Evolutionary conservation across 176 grass and related monocot species (phyloP), one percentile per base, ranked within the genome.

Genomic region (Dendrocalamus sinicus): DNA sequence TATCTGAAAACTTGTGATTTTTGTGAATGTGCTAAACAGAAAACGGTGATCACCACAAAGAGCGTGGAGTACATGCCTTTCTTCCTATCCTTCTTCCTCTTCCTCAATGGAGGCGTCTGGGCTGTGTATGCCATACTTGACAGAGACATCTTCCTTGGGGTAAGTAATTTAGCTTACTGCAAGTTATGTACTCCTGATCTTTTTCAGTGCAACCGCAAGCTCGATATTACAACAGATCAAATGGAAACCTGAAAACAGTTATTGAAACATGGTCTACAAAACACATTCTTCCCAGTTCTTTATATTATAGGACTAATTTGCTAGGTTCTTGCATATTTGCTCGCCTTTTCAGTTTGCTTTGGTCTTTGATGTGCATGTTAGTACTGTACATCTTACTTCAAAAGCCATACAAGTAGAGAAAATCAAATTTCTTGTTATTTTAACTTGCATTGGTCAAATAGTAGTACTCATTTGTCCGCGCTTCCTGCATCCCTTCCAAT

Each of bases 41-140:
- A 64, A 66, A 92, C 54, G 41, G 92, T 97, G 83, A 92, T 97
- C 72, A 64, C 26, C 12, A 78, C 90, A 55, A 86, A 53, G 57
- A 92, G 90, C 44, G 90, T 97, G 59, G 83, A 97, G 85, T 97
- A 72, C 75, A 94, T 97, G 94, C 94, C 94, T 1, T 97, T 97
- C 86, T 86, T 89, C 12, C 88, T 92, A 9, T 97, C 92, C 39
- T 88, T 94, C 52, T 94, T 88, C 86, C 86, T 94, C 40, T 94
- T 91, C 86, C 89, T 97, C 39, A 97, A 97, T 26, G 92, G 88
- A 37, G 94, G 88, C 23, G 66, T 92, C 28, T 94, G 92, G 92
- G 76, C 82, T 30, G 1, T 60, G 19, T 94, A 97, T 30, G 89
- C 90, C 22, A 17, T 94, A 46, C 88, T 97, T 24, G 88, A 88